These are phyloP conservation scores for Aspergillus taichungensis DNA, from an alignment of 495 filamentous ascomycete genomes.

Conservation along the genomic window DNA sequence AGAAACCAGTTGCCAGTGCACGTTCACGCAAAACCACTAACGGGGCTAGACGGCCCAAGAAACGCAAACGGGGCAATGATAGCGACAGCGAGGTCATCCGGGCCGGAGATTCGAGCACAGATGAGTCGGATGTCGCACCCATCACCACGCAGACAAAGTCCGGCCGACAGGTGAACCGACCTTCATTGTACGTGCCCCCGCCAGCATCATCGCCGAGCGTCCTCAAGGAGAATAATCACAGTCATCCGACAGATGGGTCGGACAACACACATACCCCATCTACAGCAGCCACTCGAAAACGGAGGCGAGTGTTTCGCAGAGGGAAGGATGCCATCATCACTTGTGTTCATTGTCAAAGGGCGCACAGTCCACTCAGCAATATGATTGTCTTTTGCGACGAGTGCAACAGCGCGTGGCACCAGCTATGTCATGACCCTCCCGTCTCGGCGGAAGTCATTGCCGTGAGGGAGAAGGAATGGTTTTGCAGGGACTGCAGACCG, in stretches of 20 bases:
- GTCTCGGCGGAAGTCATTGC: constrained; percentile 63
- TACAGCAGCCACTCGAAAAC: constrained; percentile 22
- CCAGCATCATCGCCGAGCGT: constrained; percentile 19
- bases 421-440: constrained; percentile 78
- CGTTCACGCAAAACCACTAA: constrained; percentile 8
- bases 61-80: constrained; percentile 41
- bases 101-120: constrained; percentile 37
- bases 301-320: constrained; percentile 36
- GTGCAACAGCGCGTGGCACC: constrained; percentile 85
- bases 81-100: constrained; percentile 36
- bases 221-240: constrained; percentile 16
- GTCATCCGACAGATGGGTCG: constrained; percentile 27
- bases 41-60: constrained; percentile 21
- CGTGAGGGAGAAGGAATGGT: constrained; percentile 65
- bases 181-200: constrained; percentile 58
- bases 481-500: constrained; percentile 60
- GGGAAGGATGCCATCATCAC: constrained; percentile 36
- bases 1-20: constrained; percentile 3
- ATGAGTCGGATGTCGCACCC: constrained; percentile 43
- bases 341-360: constrained; percentile 72
- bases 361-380: constrained; percentile 66
- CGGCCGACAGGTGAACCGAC: constrained; percentile 70
- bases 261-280: constrained; percentile 23
- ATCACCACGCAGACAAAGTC: constrained; percentile 68
- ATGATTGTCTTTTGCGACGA: constrained; percentile 92